A percentile compares a stretch with the other conserved stretches of the same genome.
Conservation (phyloP, 441 rosid genomes). For the Pelargonium citronellum region DNA sequence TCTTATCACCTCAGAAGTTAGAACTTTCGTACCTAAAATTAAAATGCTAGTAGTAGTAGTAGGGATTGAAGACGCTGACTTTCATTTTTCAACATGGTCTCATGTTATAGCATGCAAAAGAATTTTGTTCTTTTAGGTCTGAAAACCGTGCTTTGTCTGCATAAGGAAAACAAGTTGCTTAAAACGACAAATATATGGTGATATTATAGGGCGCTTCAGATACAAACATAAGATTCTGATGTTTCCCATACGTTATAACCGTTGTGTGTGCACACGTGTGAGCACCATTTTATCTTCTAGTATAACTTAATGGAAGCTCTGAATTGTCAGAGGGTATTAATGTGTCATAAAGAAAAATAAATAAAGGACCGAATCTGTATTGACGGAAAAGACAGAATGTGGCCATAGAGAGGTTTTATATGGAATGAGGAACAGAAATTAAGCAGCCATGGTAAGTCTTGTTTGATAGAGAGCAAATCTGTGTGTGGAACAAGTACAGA, state of each 20-base stretch:
- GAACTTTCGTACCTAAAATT: neutral
- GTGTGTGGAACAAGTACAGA: too few relatives aligned
- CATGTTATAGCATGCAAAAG: constrained; percentile 1
- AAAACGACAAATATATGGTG: neutral
- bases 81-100: neutral
- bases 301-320: neutral
- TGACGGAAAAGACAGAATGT: neutral
- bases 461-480: too few relatives aligned
- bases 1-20: constrained; percentile 1
- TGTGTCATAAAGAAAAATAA: neutral
- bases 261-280: constrained; percentile 4
- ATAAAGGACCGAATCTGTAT: neutral
- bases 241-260: neutral
- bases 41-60: constrained; percentile 1
- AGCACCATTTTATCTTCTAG: neutral
- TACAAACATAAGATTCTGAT: neutral
- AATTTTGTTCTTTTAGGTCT: neutral
- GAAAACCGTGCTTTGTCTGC: neutral
- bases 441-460: too few relatives aligned
- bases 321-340: constrained; percentile 1
- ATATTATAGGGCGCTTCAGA: neutral
- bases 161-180: neutral
- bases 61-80: constrained; percentile 4
- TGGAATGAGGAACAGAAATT: neutral
- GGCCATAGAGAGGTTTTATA: constrained; percentile 1